These are phyloP conservation scores for Turritis glabra DNA, from an alignment of 345 rosid species.

Conservation along the genomic window DNA sequence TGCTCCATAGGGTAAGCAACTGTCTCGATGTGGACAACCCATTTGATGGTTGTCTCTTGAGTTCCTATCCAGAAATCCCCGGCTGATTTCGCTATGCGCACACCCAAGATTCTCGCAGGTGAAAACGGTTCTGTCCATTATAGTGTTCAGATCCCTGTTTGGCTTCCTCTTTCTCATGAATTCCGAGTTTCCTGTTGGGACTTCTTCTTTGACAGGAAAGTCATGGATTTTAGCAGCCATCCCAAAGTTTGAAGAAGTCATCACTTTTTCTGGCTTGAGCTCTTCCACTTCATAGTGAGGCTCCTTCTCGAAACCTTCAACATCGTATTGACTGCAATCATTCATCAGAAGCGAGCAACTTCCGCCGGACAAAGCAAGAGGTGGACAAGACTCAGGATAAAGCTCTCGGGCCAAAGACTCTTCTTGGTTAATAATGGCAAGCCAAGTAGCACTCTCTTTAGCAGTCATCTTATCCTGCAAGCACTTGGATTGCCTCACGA, in stretches of 20 bases:
- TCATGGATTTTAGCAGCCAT: conserved; percentile 46
- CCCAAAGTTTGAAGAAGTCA: conserved; percentile 44
- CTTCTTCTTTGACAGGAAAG: conserved; percentile 67
- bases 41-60: conserved; percentile 89
- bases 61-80: conserved; percentile 70
- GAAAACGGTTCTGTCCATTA: conserved; percentile 68
- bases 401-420: conserved; percentile 76
- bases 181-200: conserved; percentile 48
- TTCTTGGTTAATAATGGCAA: conserved; percentile 80
- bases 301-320: conserved; percentile 67
- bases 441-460: conserved; percentile 98
- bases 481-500: conserved; percentile 90
- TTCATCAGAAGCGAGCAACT: conserved; percentile 57
- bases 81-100: conserved; percentile 59
- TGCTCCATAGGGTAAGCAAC: conserved; percentile 48
- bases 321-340: conserved; percentile 80
- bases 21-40: conserved; percentile 56
- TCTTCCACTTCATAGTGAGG: conserved; percentile 61
- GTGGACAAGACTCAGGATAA: conserved; percentile 43
- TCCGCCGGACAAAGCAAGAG: conserved; percentile 50
- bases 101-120: conserved; percentile 76
- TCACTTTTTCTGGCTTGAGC: conserved; percentile 54
- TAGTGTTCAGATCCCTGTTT: conserved; percentile 48
- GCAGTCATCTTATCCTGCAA: conserved; percentile 99
- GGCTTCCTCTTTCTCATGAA: conserved; percentile 75